A percentile compares a stretch with the other conserved stretches of the same genome.
These are phyloP conservation scores for Sporisorium iseilematis-ciliati DNA, from an alignment of 1,284 basidiomycete species.

Conservation along the genomic window DNA sequence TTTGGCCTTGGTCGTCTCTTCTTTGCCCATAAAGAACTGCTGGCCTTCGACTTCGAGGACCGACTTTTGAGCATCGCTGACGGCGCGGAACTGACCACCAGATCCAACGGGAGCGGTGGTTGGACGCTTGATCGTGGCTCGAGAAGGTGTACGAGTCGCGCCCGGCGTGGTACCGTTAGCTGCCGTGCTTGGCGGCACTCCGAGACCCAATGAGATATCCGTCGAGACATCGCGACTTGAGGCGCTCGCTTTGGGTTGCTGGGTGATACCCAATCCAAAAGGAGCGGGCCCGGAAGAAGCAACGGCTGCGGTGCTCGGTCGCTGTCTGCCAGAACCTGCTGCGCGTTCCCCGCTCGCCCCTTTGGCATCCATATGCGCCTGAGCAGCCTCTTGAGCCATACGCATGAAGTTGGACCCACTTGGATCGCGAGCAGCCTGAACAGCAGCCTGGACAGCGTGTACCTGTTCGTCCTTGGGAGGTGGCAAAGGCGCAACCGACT, in stretches of 20 bases:
- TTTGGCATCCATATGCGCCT: conserved; percentile 21
- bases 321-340: conserved; percentile 6
- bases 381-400: conserved; percentile 35
- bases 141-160: conserved; percentile 30
- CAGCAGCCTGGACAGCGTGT: conserved; percentile 1
- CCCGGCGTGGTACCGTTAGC: not conserved
- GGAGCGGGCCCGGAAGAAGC: not conserved
- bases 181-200: conserved; percentile 2
- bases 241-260: conserved; percentile 14
- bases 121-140: conserved; percentile 48
- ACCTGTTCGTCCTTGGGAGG: conserved; percentile 9
- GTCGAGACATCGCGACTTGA: conserved; percentile 25
- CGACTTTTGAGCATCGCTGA: conserved; percentile 21
- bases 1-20: conserved; percentile 19
- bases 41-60: conserved; percentile 44
- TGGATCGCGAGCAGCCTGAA: conserved; percentile 21
- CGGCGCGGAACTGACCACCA: conserved; percentile 23
- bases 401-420: conserved; percentile 33
- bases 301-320: conserved; percentile 22
- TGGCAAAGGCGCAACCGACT: conserved; percentile 10
- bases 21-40: conserved; percentile 42
- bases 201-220: not conserved
- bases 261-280: conserved; percentile 6
- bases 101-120: conserved; percentile 39
- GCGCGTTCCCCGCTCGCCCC: not conserved